Percentiles rank a stretch among this genome's conserved stretches.
Evolutionary conservation across 2,329 filamentous ascomycete species (phyloP).

Genomic region (Pyrenophora teres): DNA sequence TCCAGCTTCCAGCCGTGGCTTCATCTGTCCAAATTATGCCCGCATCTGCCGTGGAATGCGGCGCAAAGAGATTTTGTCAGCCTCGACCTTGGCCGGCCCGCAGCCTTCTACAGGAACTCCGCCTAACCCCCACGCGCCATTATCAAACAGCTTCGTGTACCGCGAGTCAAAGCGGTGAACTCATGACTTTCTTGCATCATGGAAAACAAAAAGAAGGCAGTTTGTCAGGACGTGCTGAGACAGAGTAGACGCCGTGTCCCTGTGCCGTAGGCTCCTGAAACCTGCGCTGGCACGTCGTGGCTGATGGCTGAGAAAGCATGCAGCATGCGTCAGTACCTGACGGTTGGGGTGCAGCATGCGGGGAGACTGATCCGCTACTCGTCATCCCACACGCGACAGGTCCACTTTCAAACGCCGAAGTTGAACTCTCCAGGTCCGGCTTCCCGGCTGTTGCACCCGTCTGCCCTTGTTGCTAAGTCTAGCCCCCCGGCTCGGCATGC

Average conservation of each 20-base stretch:
- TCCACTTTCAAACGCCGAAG: constrained; percentile 43
- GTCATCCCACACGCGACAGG: constrained; percentile 40
- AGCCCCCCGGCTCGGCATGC: constrained; percentile 19
- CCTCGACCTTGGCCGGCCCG: constrained; percentile 20
- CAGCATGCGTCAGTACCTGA: constrained; percentile 38
- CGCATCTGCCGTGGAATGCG: constrained; percentile 5
- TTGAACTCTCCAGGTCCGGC: constrained; percentile 17
- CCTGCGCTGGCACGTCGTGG: constrained; percentile 2
- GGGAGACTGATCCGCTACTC: constrained; percentile 33
- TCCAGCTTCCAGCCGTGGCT: constrained; percentile 1
- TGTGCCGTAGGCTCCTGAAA: background rate
- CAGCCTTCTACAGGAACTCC: constrained; percentile 9
- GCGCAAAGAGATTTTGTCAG: constrained; percentile 9
- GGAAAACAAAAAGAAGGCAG: background rate
- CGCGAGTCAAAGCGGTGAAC: constrained; percentile 12
- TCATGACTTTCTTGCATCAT: background rate
- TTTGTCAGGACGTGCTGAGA: background rate
- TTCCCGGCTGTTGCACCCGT: constrained; percentile 24
- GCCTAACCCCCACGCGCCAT: constrained; percentile 46
- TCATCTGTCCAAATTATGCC: background rate
- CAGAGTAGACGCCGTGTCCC: background rate
- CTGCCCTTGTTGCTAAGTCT: constrained; percentile 15
- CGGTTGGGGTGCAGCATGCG: constrained; percentile 39
- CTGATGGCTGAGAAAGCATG: constrained; percentile 20
- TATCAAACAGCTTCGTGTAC: constrained; percentile 33